Evolutionary conservation across 164 flowering plant genomes (phyloP).

Genomic region (Echeveria elegans): DNA sequence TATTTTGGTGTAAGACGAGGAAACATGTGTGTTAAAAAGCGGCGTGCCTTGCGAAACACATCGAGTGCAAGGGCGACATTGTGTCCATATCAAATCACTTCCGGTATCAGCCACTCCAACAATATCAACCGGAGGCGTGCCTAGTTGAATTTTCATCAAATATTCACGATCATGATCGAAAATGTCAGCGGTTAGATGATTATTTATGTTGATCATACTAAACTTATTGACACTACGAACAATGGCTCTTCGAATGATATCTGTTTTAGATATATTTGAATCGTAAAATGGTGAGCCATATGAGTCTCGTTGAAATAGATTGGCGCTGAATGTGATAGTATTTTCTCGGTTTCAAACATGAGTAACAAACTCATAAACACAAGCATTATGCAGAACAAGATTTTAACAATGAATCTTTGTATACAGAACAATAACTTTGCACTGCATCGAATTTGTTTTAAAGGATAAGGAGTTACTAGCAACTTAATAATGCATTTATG

Average conservation of each 20-base stretch:
- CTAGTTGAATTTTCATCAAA: background rate
- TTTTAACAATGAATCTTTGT: too few species aligned
- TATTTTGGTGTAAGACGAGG: background rate
- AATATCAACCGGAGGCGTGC: background rate
- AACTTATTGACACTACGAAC: background rate
- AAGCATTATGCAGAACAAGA: too few species aligned
- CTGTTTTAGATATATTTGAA: background rate
- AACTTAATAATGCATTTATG: too few species aligned
- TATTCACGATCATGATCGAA: background rate
- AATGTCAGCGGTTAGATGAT: background rate
- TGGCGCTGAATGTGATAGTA: background rate
- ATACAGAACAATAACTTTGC: too few species aligned
- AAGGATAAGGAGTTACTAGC: too few species aligned
- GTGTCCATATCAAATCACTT: background rate
- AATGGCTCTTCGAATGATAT: background rate
- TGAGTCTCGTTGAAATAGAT: background rate
- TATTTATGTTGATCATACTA: background rate
- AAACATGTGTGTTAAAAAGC: background rate
- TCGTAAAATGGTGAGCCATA: background rate
- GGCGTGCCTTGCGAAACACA: background rate
- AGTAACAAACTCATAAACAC: too few species aligned
- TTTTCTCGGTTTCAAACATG: background rate
- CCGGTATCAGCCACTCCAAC: background rate
- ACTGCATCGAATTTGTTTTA: too few species aligned
- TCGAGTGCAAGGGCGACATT: background rate